Conservation (phyloP, 306 rosid species). For the Sicyos edulis region DNA sequence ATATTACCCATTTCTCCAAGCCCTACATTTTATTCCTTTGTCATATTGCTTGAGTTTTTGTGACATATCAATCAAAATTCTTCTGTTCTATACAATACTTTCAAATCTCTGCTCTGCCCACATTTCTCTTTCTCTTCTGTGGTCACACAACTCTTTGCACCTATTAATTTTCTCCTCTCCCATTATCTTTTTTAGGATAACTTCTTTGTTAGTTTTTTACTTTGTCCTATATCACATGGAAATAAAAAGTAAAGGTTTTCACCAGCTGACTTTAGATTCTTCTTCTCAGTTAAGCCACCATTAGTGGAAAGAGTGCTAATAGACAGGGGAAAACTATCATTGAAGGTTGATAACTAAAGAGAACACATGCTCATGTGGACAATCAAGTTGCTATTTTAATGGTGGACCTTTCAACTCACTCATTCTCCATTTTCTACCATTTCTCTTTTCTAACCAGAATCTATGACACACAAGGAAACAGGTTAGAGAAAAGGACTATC, state of each 20-base stretch:
- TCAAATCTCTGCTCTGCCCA: slow-evolving; percentile 16
- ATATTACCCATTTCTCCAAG: slow-evolving; percentile 31
- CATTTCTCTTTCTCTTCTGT: slow-evolving; percentile 4
- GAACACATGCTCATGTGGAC: slow-evolving; percentile 36
- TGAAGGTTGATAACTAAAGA: slow-evolving; percentile 30
- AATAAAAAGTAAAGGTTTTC: background rate
- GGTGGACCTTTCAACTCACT: slow-evolving; percentile 46
- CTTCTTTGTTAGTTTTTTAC: slow-evolving; percentile 3
- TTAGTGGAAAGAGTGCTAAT: slow-evolving; percentile 34
- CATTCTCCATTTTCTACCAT: background rate
- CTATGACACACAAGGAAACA: slow-evolving; percentile 7
- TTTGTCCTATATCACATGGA: slow-evolving; percentile 6
- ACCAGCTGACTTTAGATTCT: slow-evolving; percentile 6
- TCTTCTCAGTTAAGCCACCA: slow-evolving; percentile 25
- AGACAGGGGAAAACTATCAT: slow-evolving; percentile 31
- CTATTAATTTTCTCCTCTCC: slow-evolving; percentile 15
- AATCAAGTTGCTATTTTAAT: slow-evolving; percentile 22
- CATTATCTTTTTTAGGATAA: background rate
- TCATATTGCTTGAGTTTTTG: slow-evolving; percentile 17
- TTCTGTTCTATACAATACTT: slow-evolving; percentile 15
- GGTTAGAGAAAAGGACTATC: background rate
- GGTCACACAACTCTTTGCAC: slow-evolving; percentile 9
- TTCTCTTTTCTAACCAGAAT: background rate
- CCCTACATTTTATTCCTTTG: slow-evolving; percentile 25
- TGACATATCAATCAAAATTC: slow-evolving; percentile 16